phyloP scores from a whole-genome alignment of 208 protist genomes.

The Perkinsela sp. region DNA sequence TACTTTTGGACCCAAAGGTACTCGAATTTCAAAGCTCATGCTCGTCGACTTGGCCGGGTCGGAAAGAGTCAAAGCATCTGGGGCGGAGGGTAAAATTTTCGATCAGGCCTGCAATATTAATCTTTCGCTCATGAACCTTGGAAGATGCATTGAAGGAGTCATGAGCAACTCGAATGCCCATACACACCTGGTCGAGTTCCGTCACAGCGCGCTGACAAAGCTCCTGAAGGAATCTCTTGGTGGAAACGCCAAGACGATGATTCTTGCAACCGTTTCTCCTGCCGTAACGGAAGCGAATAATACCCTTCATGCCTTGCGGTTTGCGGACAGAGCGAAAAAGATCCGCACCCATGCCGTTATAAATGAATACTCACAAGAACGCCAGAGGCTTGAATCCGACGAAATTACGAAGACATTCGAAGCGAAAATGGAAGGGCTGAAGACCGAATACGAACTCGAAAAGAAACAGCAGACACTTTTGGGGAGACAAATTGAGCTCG shows the following conservation, averaged over 20 bases:
- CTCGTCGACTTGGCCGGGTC: slow-evolving; percentile 51
- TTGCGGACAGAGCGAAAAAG: slow-evolving; percentile 49
- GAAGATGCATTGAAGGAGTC: slow-evolving; percentile 42
- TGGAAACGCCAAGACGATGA: slow-evolving; percentile 41
- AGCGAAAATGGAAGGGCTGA: slow-evolving; percentile 21
- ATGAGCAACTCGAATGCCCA: slow-evolving; percentile 12
- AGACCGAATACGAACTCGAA: slow-evolving; percentile 30
- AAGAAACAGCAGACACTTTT: slow-evolving; percentile 22
- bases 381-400: background rate
- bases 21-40: slow-evolving; percentile 28
- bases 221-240: slow-evolving; percentile 50
- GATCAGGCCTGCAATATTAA: slow-evolving; percentile 62
- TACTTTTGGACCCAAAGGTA: slow-evolving; percentile 26
- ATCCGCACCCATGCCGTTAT: slow-evolving; percentile 46
- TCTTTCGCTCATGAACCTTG: slow-evolving; percentile 39
- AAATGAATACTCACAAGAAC: slow-evolving; percentile 44
- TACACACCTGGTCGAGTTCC: slow-evolving; percentile 30
- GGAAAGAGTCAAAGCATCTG: slow-evolving; percentile 34
- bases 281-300: slow-evolving; percentile 24
- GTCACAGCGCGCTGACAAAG: slow-evolving; percentile 47
- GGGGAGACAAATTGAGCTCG: slow-evolving; percentile 19
- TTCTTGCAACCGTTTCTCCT: slow-evolving; percentile 39
- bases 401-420: slow-evolving; percentile 11
- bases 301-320: slow-evolving; percentile 44
- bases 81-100: slow-evolving; percentile 29